Base-by-base conservation (phyloP, 305 asterid genomes). In the Rubia peregrina region DNA sequence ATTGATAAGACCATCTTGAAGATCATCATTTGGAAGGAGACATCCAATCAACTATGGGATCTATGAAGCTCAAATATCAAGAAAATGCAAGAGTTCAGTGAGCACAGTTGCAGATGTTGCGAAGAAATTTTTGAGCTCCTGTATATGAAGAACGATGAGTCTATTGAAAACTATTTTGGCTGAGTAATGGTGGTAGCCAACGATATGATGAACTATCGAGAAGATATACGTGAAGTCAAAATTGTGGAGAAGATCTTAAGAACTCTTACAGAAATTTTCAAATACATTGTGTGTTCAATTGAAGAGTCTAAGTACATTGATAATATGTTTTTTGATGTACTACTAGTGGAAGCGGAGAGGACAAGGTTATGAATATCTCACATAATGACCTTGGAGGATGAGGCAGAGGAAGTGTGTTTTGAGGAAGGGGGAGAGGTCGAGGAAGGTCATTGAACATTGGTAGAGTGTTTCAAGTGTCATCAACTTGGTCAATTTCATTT, bases 381-480 rank as follows among this genome's bases (percentile, higher is more conserved):
- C 9, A 41, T 41, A 13, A 43, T 10, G 49, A 43, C 3, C 13
- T 3, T 43, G 33, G 33, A 30, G 49, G 14, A 5, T 7, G 48
- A 40, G 68, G 26, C 7, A 63, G 22, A 14, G 21, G 42, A 9
- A 9, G 12, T 33, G 0, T 11, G 5, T 40, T 12, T 10, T 1
- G 21, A 17, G 49, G 49, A 43, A 9, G 22, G 6, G 68, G 68
- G 9, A 21, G 56, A 41, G 74, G 68, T 7, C 60, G 68, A 42
- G 57, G 17, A 21, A 53, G 26, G 43, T 57, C 67, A 59, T 26
- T 30, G 0, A 14, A 21, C 12, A 14, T 6, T 21, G 9, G 17
- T 57, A 0, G 68, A 71, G 33, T 71, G 74, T 19, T 71, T 12
- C 41, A 71, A 70, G 17, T 70, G 74, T 21, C 67, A 40, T 26